Percentiles rank a stretch among this genome's conserved stretches.
These are phyloP conservation scores for Boletus sensibilis DNA, from an alignment of 768 basidiomycete species.

Conservation along the genomic window DNA sequence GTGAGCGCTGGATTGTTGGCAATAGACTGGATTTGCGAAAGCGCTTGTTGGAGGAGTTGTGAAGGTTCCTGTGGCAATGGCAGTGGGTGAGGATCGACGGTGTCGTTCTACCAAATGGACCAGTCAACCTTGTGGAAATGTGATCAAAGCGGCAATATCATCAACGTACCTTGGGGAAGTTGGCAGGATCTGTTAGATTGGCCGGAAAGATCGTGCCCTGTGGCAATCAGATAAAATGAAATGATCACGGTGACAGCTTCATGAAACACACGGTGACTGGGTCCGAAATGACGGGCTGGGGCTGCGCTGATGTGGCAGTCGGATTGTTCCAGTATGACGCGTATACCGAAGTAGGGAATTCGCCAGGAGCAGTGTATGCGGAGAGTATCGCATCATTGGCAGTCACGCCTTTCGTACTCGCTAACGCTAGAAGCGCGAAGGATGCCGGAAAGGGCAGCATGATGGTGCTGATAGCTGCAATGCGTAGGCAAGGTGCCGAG, in stretches of 20 bases:
- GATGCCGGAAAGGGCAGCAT: constrained; percentile 18
- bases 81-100: constrained; percentile 43
- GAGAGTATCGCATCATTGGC: constrained; percentile 19
- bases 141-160: neutral
- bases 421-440: constrained; percentile 13
- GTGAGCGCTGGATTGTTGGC: constrained; percentile 37
- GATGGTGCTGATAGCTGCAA: neutral
- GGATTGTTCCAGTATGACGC: constrained; percentile 65
- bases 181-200: constrained; percentile 58
- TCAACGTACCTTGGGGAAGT: constrained; percentile 45
- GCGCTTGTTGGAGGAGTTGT: constrained; percentile 39
- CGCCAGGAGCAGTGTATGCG: constrained; percentile 58
- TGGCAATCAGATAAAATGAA: neutral
- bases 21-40: constrained; percentile 40
- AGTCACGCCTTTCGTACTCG: neutral
- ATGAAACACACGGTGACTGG: constrained; percentile 51
- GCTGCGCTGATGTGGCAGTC: constrained; percentile 65
- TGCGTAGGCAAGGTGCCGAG: neutral
- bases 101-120: constrained; percentile 36
- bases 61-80: constrained; percentile 37
- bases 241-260: neutral
- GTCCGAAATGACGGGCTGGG: constrained; percentile 70
- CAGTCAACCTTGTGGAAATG: neutral
- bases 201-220: constrained; percentile 58
- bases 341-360: constrained; percentile 62